Evolutionary conservation across 305 asterid genomes (phyloP).

Genomic region (Caryopteris hybrid): DNA sequence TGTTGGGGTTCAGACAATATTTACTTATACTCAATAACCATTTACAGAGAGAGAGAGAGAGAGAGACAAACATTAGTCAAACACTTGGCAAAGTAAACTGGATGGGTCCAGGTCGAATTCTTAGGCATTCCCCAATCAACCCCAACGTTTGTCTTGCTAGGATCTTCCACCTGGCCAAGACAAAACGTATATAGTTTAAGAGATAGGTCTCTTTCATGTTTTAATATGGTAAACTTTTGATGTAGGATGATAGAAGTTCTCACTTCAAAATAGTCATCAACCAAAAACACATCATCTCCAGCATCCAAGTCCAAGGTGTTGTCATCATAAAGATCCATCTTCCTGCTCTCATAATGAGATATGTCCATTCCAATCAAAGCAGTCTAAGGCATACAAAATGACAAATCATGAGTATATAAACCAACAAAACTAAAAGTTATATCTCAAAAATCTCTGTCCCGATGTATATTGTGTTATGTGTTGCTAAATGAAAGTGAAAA

Average conservation of each 20-base stretch:
- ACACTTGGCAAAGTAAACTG: conserved; percentile 77
- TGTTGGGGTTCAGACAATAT: conserved; percentile 10
- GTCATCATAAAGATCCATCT: conserved; percentile 37
- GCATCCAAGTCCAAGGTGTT: conserved; percentile 35
- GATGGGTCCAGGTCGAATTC: conserved; percentile 52
- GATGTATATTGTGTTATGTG: background rate
- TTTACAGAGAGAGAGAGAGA: background rate
- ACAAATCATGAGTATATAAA: conserved; percentile 18
- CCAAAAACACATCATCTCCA: conserved; percentile 39
- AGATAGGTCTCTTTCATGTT: background rate
- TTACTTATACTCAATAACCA: conserved; percentile 9
- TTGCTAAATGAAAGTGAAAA: background rate
- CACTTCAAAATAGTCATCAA: conserved; percentile 57
- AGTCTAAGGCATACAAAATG: conserved; percentile 43
- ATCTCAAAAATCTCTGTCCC: background rate
- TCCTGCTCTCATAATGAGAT: conserved; percentile 49
- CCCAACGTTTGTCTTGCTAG: conserved; percentile 32
- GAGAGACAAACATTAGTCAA: conserved; percentile 46
- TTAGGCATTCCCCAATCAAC: conserved; percentile 65
- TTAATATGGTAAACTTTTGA: background rate
- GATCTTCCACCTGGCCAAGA: conserved; percentile 43
- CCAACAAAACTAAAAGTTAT: background rate
- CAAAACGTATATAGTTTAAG: conserved; percentile 6
- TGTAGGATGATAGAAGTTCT: conserved; percentile 16
- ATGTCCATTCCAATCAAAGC: conserved; percentile 76